phyloP scores from a whole-genome alignment of 345 rosid species.

The Ceriops tagal region DNA sequence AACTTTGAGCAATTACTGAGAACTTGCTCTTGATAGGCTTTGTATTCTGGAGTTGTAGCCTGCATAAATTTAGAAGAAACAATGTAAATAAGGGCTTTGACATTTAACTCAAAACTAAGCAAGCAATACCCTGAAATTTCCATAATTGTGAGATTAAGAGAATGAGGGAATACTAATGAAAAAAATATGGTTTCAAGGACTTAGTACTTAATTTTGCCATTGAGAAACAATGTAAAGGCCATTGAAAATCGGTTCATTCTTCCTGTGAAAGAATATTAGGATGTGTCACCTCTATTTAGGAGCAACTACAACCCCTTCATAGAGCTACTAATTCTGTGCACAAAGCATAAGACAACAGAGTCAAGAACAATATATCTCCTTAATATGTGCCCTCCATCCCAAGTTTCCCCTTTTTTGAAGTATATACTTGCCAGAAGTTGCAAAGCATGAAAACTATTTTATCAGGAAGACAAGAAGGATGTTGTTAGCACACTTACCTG shows the following conservation, averaged over 20 bases:
- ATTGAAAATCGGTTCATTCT: not conserved
- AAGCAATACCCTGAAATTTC: not conserved
- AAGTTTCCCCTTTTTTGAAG: too few relatives aligned
- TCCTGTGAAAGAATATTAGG: too few relatives aligned
- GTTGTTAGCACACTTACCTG: constrained; percentile 45
- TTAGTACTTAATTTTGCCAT: not conserved
- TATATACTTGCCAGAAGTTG: too few relatives aligned
- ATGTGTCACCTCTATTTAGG: too few relatives aligned
- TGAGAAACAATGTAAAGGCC: not conserved
- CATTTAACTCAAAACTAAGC: not conserved
- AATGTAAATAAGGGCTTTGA: not conserved
- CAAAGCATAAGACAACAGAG: too few relatives aligned
- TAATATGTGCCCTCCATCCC: too few relatives aligned
- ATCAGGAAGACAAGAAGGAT: constrained; percentile 2
- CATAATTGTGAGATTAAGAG: not conserved
- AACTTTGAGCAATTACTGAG: constrained; percentile 78
- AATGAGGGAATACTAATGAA: not conserved
- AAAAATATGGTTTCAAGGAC: not conserved
- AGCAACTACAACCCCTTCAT: too few relatives aligned
- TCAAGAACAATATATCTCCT: too few relatives aligned
- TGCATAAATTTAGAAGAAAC: constrained; percentile 20
- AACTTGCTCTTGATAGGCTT: constrained; percentile 96
- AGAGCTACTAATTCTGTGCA: too few relatives aligned
- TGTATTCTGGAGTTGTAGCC: constrained; percentile 94
- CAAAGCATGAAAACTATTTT: not conserved